These are phyloP conservation scores for Biscutella auriculata DNA, from an alignment of 441 rosid species.

Conservation along the genomic window DNA sequence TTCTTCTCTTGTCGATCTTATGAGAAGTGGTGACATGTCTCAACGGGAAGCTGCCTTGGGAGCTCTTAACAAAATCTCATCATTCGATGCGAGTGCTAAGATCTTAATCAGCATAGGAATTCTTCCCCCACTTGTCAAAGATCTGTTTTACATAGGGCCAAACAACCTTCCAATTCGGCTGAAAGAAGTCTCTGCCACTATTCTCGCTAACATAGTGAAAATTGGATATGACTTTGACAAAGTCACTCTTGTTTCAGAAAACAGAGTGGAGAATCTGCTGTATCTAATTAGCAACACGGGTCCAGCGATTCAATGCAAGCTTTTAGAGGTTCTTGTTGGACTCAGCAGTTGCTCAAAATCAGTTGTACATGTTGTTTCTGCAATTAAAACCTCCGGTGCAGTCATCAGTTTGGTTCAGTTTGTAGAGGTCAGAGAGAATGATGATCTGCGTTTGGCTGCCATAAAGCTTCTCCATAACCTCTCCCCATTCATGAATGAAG, in stretches of 20 bases:
- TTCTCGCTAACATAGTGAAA: conserved; percentile 80
- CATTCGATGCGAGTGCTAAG: conserved; percentile 68
- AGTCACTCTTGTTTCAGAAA: conserved; percentile 72
- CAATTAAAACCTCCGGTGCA: conserved; percentile 86
- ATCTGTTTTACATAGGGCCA: conserved; percentile 62
- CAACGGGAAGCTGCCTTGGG: conserved; percentile 78
- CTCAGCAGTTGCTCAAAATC: conserved; percentile 53
- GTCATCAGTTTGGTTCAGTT: conserved; percentile 90
- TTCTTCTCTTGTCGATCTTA: conserved; percentile 56
- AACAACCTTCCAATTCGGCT: conserved; percentile 70
- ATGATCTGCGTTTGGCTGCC: conserved; percentile 71
- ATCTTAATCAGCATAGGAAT: conserved; percentile 72
- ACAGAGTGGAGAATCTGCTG: conserved; percentile 64
- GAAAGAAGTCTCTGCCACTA: conserved; percentile 87
- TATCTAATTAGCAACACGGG: conserved; percentile 91
- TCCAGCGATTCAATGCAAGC: conserved; percentile 90
- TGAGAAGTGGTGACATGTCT: conserved; percentile 55
- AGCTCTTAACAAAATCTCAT: conserved; percentile 83
- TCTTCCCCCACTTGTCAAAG: conserved; percentile 78
- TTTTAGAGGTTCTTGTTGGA: conserved; percentile 92
- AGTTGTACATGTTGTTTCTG: conserved; percentile 60
- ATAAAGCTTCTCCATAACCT: conserved; percentile 81
- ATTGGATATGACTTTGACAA: conserved; percentile 64
- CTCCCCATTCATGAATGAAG: conserved; percentile 76
- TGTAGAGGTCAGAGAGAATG: conserved; percentile 53